Conservation (phyloP, 1,139 yeast species). For the Yamadazyma aaseri region DNA sequence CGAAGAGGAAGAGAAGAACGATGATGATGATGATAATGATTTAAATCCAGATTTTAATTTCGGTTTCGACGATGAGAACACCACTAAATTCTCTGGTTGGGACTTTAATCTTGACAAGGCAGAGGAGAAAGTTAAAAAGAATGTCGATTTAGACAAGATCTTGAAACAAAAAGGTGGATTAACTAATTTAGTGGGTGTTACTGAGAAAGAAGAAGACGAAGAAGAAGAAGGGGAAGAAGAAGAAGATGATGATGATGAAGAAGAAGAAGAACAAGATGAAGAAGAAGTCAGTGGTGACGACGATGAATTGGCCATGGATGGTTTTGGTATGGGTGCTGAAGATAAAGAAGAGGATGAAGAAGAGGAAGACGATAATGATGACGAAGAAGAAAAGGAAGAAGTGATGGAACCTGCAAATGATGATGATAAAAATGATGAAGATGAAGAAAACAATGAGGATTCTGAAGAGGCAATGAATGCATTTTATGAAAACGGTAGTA, state of each 20-base stretch:
- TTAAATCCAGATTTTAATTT: slow-evolving; percentile 74
- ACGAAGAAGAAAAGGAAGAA: slow-evolving; percentile 26
- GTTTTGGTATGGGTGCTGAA: slow-evolving; percentile 68
- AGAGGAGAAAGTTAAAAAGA: slow-evolving; percentile 43
- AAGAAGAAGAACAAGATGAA: slow-evolving; percentile 28
- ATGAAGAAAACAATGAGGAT: slow-evolving; percentile 49
- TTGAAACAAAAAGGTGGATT: slow-evolving; percentile 80
- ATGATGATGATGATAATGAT: slow-evolving; percentile 42
- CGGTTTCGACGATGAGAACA: slow-evolving; percentile 52
- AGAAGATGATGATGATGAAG: slow-evolving; percentile 19
- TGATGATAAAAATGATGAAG: slow-evolving; percentile 20
- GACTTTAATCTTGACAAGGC: slow-evolving; percentile 58
- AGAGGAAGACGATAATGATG: slow-evolving; percentile 20
- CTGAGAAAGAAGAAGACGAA: slow-evolving; percentile 30
- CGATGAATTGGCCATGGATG: slow-evolving; percentile 65
- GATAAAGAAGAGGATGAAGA: slow-evolving; percentile 23
- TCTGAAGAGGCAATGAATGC: slow-evolving; percentile 71
- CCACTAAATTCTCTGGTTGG: slow-evolving; percentile 71
- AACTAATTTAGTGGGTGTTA: slow-evolving; percentile 47
- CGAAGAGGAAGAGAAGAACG: slow-evolving; percentile 19
- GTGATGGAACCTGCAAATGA: slow-evolving; percentile 22
- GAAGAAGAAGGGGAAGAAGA: slow-evolving; percentile 29
- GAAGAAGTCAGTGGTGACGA: slow-evolving; percentile 24
- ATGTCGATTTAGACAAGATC: slow-evolving; percentile 85
- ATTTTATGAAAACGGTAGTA: slow-evolving; percentile 53